These are phyloP conservation scores for Fusarium concolor DNA, from an alignment of 2,329 filamentous ascomycete species.

Conservation along the genomic window DNA sequence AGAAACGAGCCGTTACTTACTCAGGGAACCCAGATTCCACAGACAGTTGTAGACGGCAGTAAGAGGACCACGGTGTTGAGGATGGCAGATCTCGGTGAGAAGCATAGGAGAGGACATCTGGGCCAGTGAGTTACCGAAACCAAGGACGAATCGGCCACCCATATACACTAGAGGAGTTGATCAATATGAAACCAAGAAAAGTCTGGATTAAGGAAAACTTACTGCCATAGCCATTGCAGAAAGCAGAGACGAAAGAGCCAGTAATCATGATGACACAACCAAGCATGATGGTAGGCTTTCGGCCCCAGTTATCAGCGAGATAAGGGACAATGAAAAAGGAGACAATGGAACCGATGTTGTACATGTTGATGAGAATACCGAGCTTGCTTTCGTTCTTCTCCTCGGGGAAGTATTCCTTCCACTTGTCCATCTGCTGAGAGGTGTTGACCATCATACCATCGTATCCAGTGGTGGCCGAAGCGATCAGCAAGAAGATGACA, in stretches of 20 bases:
- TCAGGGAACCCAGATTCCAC: conserved; percentile 70
- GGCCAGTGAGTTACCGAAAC: conserved; percentile 74
- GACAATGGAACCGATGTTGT: conserved; percentile 62
- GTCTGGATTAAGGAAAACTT: conserved; percentile 32
- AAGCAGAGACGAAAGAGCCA: conserved; percentile 57
- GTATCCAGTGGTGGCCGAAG: conserved; percentile 71
- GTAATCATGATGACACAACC: conserved; percentile 61
- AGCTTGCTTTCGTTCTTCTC: conserved; percentile 55
- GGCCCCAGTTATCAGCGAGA: conserved; percentile 58
- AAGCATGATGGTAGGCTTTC: conserved; percentile 56
- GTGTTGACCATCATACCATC: conserved; percentile 72
- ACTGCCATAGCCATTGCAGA: conserved; percentile 58
- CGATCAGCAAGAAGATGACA: conserved; percentile 66
- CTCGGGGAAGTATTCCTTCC: conserved; percentile 63
- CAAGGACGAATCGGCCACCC: conserved; percentile 57
- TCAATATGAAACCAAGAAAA: background rate
- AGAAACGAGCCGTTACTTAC: conserved; percentile 31
- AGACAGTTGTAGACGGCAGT: conserved; percentile 76
- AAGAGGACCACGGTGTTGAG: conserved; percentile 73
- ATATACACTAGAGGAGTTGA: conserved; percentile 50
- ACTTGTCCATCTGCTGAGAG: conserved; percentile 66
- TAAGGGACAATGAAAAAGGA: conserved; percentile 61
- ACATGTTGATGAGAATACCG: conserved; percentile 64
- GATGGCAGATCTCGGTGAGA: conserved; percentile 74
- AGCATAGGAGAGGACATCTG: conserved; percentile 74